Percentiles rank a stretch among this genome's conserved stretches.
Evolutionary conservation across 106 monocot genomes (phyloP).

Genomic region (Platanthera guangdongensis): DNA sequence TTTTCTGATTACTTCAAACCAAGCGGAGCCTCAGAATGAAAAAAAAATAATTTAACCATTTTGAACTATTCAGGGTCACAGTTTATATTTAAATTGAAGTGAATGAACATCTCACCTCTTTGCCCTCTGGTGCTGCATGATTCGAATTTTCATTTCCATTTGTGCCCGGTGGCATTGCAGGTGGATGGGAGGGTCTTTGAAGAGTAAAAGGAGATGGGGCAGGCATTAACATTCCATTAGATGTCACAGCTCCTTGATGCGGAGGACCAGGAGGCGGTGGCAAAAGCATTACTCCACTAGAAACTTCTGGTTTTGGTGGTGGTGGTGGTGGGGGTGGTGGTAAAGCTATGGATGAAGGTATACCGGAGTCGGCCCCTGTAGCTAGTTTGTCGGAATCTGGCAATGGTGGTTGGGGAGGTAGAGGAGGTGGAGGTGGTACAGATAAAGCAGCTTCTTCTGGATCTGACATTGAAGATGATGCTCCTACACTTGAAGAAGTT

Average conservation of each 20-base stretch:
- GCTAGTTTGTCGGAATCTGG: constrained; percentile 24
- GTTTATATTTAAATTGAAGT: neutral
- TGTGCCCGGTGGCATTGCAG: constrained; percentile 21
- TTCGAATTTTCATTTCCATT: constrained; percentile 21
- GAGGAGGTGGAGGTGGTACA: constrained; percentile 69
- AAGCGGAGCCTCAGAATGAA: too few species aligned
- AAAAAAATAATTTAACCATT: too few species aligned
- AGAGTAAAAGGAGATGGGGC: constrained; percentile 50
- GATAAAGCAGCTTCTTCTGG: constrained; percentile 40
- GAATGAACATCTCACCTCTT: constrained; percentile 7
- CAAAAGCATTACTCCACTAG: constrained; percentile 16
- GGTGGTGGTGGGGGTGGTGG: constrained; percentile 34
- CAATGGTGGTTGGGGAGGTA: constrained; percentile 60
- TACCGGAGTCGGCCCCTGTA: constrained; percentile 26
- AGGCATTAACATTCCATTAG: constrained; percentile 17
- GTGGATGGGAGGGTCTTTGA: constrained; percentile 26
- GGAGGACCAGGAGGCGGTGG: constrained; percentile 61
- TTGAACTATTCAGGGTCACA: neutral
- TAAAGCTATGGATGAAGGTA: constrained; percentile 36
- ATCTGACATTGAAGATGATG: constrained; percentile 56
- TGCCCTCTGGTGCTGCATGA: constrained; percentile 26
- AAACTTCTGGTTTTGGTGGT: constrained; percentile 40
- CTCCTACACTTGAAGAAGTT: constrained; percentile 28
- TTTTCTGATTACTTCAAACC: too few species aligned
- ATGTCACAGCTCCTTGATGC: constrained; percentile 24